These are phyloP conservation scores for Exophiala calicioides DNA, from an alignment of 2,329 filamentous ascomycete genomes.

Conservation along the genomic window DNA sequence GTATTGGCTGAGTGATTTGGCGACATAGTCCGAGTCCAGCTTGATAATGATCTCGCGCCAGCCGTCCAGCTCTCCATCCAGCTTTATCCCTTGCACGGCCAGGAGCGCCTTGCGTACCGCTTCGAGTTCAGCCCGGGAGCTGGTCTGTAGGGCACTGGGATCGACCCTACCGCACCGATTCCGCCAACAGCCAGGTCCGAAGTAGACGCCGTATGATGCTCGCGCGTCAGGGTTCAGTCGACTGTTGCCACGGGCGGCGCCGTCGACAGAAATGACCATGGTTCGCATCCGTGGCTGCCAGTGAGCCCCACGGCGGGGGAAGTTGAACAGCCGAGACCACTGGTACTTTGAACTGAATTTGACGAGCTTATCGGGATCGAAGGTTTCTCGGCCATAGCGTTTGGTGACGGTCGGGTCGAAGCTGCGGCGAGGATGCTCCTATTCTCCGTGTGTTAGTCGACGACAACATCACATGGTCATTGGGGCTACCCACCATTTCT, in stretches of 20 bases:
- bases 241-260: constrained; percentile 26
- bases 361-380: constrained; percentile 26
- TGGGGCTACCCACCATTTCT: background rate
- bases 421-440: constrained; percentile 28
- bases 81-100: constrained; percentile 20
- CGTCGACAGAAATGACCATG: constrained; percentile 27
- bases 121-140: constrained; percentile 58
- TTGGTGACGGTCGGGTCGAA: constrained; percentile 27
- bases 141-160: constrained; percentile 41
- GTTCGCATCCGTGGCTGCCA: constrained; percentile 28
- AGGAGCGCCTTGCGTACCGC: constrained; percentile 54
- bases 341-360: constrained; percentile 30
- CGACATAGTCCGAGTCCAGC: constrained; percentile 57
- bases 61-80: constrained; percentile 23
- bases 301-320: constrained; percentile 22
- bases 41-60: constrained; percentile 53
- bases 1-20: constrained; percentile 49
- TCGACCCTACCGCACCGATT: constrained; percentile 22
- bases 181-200: constrained; percentile 24
- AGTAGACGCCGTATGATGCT: constrained; percentile 26
- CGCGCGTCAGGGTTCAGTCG: constrained; percentile 18
- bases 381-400: constrained; percentile 28
- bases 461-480: background rate
- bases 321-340: constrained; percentile 25
- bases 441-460: background rate